Base-by-base conservation (phyloP, 495 filamentous ascomycete species). In the Hypoxylon subgilvum region DNA sequence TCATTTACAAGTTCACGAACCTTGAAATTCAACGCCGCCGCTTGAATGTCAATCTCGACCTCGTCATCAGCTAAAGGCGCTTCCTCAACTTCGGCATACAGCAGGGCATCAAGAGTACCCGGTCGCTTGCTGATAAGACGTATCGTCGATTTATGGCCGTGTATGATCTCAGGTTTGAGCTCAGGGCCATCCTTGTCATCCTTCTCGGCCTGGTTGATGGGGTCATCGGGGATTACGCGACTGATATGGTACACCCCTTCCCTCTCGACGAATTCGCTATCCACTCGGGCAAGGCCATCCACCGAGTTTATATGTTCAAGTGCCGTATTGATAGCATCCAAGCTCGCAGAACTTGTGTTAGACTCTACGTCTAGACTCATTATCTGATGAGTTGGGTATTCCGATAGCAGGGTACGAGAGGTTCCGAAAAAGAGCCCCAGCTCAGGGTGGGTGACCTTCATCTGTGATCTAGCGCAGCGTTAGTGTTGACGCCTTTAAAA, bases 1-100 rank as follows among this genome's bases (percentile, higher is more conserved):
- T n/a, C n/a, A n/a, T n/a, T n/a, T n/a, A n/a, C n/a, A n/a, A n/a
- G n/a, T n/a, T n/a, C n/a, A n/a, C n/a, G n/a, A n/a, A n/a, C n/a
- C 4, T 66, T 66, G 50, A 74, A 75, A 53, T 77, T 76, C n/a
- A 77, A 10, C 0, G 71, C 75, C 1, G 55, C n/a, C 1, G 61
- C 66, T 0, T 69, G 61, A 2, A 67, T 41, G 14, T 63, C 67
- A 34, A 78, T 43, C 44, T 79, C 75, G 1, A 78, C 58, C 31
- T 71, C 48, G 38, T 70, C 65, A 2, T 45, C 50, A 1, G 41
- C 55, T 12, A 61, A 16, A 27, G 46, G 22, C 1, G 19, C 14
- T 25, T 12, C 14, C 41, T 22, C 49, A 21, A 57, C 17, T 39
- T 69, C 63, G 19, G 14, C 14, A 12, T 54, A 69, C n/a, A 31